These are phyloP conservation scores for Cercophora samala DNA, from an alignment of 495 filamentous ascomycete genomes.

Conservation along the genomic window DNA sequence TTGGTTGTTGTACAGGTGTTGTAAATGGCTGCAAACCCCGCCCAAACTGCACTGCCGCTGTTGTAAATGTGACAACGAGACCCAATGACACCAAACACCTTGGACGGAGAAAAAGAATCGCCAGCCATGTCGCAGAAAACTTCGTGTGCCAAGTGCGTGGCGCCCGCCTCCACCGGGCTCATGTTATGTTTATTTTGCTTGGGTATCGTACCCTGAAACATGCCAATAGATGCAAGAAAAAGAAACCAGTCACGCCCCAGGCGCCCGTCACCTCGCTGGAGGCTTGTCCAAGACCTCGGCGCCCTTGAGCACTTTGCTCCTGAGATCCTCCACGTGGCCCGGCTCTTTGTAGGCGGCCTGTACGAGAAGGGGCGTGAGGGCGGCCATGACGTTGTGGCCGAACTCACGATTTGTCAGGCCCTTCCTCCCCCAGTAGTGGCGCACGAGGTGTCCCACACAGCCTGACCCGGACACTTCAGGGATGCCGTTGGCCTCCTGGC, in stretches of 20 bases:
- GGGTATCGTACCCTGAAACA: conserved; percentile 1
- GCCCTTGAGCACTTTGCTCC: conserved; percentile 22
- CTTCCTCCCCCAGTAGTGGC: conserved; percentile 33
- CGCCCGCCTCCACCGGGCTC: too few relatives aligned
- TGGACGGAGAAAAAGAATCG: not conserved
- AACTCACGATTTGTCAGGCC: conserved; percentile 22
- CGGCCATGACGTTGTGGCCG: conserved; percentile 23
- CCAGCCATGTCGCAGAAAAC: not conserved
- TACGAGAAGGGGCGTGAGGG: conserved; percentile 25
- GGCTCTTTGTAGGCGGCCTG: conserved; percentile 19
- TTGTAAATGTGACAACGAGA: not conserved
- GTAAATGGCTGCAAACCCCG: not conserved
- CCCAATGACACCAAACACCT: not conserved
- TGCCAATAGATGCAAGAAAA: not conserved
- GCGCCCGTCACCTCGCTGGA: not conserved
- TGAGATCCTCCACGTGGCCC: conserved; percentile 21
- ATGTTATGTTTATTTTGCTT: not conserved
- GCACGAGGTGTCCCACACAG: conserved; percentile 28
- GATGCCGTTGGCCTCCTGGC: conserved; percentile 32
- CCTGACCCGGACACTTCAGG: conserved; percentile 21
- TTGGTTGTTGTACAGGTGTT: not conserved
- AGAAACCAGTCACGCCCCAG: not conserved
- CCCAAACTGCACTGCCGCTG: not conserved
- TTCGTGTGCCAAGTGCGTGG: not conserved
- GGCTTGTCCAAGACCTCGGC: conserved; percentile 21